Evolutionary conservation across 495 filamentous ascomycete genomes (phyloP).

Genomic region (Hyphodiscus hymeniophilus): DNA sequence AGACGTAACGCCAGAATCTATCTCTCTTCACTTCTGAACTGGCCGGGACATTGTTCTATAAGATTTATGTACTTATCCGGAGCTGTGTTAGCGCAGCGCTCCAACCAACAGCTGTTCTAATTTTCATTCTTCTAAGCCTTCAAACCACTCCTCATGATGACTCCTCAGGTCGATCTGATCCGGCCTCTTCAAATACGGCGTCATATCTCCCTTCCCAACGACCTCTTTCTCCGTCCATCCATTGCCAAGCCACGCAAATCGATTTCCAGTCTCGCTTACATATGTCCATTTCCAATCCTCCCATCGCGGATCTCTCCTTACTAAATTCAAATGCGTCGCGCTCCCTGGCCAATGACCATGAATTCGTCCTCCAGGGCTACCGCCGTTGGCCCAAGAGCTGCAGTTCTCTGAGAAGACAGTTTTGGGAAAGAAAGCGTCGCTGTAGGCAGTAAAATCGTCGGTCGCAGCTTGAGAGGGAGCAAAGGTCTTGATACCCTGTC

Average conservation of each 20-base stretch:
- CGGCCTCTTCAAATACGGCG: conserved; percentile 39
- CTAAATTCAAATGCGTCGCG: conserved; percentile 38
- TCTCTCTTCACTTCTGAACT: no score
- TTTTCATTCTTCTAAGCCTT: conserved; percentile 6
- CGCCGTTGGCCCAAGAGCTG: conserved; percentile 50
- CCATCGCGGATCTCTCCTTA: conserved; percentile 44
- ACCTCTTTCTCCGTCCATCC: conserved; percentile 41
- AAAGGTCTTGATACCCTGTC: conserved; percentile 44
- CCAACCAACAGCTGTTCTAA: no score
- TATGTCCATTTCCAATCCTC: conserved; percentile 51
- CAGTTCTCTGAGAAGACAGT: conserved; percentile 49
- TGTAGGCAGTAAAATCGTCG: conserved; percentile 47
- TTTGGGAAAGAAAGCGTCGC: conserved; percentile 42
- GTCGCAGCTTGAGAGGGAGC: conserved; percentile 37
- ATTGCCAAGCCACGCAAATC: conserved; percentile 50
- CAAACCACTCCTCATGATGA: conserved; percentile 43
- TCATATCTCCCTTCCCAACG: conserved; percentile 31
- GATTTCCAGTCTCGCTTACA: conserved; percentile 36
- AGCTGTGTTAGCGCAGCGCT: no score
- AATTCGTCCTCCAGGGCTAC: conserved; percentile 35
- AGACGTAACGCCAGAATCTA: no score
- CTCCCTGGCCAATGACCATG: conserved; percentile 49
- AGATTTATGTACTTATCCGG: no score
- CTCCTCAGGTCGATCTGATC: conserved; percentile 37
- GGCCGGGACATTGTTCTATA: no score